Conservation (phyloP, 2,329 filamentous ascomycete species). For the Colletotrichum camelliae region DNA sequence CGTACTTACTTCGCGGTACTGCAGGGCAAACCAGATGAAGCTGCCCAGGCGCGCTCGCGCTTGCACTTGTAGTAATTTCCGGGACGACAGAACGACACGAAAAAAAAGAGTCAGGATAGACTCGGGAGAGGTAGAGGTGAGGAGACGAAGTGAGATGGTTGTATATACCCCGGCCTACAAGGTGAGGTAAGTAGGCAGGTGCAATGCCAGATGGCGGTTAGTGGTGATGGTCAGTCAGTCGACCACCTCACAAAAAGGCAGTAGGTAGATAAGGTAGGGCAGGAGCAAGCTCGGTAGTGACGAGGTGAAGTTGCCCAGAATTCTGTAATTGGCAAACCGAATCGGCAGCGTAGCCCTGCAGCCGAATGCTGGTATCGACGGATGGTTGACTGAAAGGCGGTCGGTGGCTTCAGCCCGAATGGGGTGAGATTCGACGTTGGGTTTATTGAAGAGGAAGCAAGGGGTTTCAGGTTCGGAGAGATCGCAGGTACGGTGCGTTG, state of each 20-base stretch:
- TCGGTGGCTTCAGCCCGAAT: slow-evolving; percentile 20
- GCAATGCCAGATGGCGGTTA: not conserved
- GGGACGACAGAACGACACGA: not conserved
- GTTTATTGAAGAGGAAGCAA: slow-evolving; percentile 20
- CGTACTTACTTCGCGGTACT: not conserved
- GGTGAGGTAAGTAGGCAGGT: not conserved
- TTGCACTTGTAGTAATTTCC: not conserved
- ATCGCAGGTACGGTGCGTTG: slow-evolving; percentile 14
- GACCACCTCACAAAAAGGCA: not conserved
- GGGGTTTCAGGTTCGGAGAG: slow-evolving; percentile 23
- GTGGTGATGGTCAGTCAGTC: not conserved
- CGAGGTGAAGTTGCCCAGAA: not conserved
- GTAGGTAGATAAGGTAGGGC: not conserved
- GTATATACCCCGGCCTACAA: not conserved
- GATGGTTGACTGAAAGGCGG: slow-evolving; percentile 7
- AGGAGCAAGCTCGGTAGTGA: not conserved
- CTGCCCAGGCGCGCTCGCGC: not conserved
- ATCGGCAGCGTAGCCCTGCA: slow-evolving; percentile 4
- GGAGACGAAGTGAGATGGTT: not conserved
- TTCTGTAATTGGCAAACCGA: not conserved
- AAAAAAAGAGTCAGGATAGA: not conserved
- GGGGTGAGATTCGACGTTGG: slow-evolving; percentile 18
- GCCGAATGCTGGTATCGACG: slow-evolving; percentile 1
- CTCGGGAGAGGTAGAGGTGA: not conserved
- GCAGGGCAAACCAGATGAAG: slow-evolving; percentile 1